Percentiles rank a stretch among this genome's conserved stretches.
These are phyloP conservation scores for Scleroderma bovista DNA, from an alignment of 768 basidiomycete species.

Conservation along the genomic window DNA sequence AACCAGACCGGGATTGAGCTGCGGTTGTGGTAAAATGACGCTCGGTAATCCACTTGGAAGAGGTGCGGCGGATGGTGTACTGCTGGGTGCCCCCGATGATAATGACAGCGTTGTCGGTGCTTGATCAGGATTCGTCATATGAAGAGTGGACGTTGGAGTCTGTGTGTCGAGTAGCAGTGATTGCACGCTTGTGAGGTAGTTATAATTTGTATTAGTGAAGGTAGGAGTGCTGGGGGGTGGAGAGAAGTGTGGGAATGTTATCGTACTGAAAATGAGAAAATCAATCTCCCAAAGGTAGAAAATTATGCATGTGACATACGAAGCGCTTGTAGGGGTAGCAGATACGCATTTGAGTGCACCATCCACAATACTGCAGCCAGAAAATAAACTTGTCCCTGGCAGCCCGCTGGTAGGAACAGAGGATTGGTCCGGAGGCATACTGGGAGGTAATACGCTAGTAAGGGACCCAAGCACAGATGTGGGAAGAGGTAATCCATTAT, in stretches of 20 bases:
- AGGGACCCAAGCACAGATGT: neutral
- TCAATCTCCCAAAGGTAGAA: neutral
- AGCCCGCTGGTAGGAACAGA: slow-evolving; percentile 3
- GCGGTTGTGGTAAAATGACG: slow-evolving; percentile 46
- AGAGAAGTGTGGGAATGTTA: slow-evolving; percentile 25
- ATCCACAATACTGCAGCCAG: slow-evolving; percentile 3
- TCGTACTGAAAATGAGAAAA: slow-evolving; percentile 6
- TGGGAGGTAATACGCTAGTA: neutral
- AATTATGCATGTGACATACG: neutral
- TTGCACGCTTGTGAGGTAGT: slow-evolving; percentile 29
- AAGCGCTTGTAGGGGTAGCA: neutral
- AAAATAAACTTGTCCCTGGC: neutral
- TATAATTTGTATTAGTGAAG: slow-evolving; percentile 22
- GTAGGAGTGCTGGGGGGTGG: slow-evolving; percentile 4
- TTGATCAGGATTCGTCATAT: slow-evolving; percentile 37
- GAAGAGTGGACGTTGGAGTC: slow-evolving; percentile 14
- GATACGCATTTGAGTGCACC: neutral
- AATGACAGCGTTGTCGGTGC: slow-evolving; percentile 25
- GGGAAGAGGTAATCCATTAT: neutral
- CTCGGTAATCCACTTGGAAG: slow-evolving; percentile 59
- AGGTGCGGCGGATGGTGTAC: slow-evolving; percentile 23
- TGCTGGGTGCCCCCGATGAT: slow-evolving; percentile 15
- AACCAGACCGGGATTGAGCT: slow-evolving; percentile 24
- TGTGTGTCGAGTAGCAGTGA: slow-evolving; percentile 28
- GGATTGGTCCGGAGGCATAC: neutral